A percentile compares a stretch with the other conserved stretches of the same genome.
Evolutionary conservation across 306 rosid genomes (phyloP).

Genomic region (Vachellia collinsii): DNA sequence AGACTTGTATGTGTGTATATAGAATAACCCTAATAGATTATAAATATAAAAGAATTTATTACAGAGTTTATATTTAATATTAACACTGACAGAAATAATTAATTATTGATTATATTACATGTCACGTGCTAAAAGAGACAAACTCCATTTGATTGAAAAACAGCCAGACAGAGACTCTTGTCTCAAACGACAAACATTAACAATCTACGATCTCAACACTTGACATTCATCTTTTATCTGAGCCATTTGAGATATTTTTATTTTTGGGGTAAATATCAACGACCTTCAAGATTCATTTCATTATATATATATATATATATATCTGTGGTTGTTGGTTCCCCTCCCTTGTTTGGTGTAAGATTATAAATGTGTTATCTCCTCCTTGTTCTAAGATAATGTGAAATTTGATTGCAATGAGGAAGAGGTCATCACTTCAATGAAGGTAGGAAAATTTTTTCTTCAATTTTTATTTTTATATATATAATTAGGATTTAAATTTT

Average conservation of each 20-base stretch:
- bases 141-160: background rate
- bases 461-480: background rate
- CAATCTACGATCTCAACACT: background rate
- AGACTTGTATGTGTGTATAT: no score
- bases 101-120: conserved; percentile 11
- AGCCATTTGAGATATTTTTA: background rate
- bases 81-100: background rate
- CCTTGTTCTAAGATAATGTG: background rate
- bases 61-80: no score
- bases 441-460: background rate
- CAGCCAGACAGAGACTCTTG: no score
- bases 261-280: background rate
- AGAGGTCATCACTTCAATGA: background rate
- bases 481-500: no score
- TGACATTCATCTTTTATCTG: background rate
- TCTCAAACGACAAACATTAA: no score
- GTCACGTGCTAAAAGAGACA: background rate
- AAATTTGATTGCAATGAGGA: background rate
- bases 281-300: no score
- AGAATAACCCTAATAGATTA: no score
- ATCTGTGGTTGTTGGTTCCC: background rate
- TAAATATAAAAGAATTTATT: no score
- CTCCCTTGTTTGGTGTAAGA: background rate
- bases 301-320: background rate
- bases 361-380: background rate